phyloP scores from a whole-genome alignment of 2,329 filamentous ascomycete species.

The Helotiales sp. region DNA sequence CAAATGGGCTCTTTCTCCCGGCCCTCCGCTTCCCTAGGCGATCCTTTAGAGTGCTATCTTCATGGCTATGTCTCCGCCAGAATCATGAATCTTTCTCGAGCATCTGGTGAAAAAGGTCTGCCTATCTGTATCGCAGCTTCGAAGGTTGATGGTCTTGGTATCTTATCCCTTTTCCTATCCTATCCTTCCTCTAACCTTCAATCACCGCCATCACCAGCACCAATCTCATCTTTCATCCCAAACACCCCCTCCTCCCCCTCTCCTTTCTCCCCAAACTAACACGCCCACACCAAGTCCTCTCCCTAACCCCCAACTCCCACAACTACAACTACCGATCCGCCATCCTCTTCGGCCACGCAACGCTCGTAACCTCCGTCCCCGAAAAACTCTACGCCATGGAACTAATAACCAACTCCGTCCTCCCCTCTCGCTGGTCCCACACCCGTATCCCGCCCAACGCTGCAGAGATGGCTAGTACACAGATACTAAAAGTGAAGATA shows the following conservation, averaged over 20 bases:
- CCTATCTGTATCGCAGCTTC: constrained; percentile 73
- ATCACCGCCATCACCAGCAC: too few species aligned
- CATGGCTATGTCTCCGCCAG: constrained; percentile 82
- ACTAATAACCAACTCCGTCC: constrained; percentile 73
- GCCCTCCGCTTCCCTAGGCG: constrained; percentile 62
- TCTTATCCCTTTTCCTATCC: not conserved
- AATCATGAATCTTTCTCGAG: constrained; percentile 64
- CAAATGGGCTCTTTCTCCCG: constrained; percentile 73
- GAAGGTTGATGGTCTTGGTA: constrained; percentile 68
- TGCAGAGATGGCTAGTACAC: constrained; percentile 73
- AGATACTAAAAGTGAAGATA: constrained; percentile 68
- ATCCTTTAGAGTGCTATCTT: constrained; percentile 75
- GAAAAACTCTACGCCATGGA: constrained; percentile 80
- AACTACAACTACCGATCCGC: constrained; percentile 87
- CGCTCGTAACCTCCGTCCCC: constrained; percentile 60
- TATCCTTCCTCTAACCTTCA: not conserved
- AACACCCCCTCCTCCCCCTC: not conserved
- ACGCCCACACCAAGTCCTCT: constrained; percentile 52
- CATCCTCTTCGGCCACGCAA: constrained; percentile 73
- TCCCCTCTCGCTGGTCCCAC: constrained; percentile 67
- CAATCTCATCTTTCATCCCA: too few species aligned
- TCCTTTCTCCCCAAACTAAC: not conserved
- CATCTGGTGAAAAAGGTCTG: constrained; percentile 47
- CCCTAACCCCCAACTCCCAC: constrained; percentile 79
- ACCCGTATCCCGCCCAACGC: constrained; percentile 68